These are phyloP conservation scores for Boletus rubropictus DNA, from an alignment of 768 basidiomycete species.

Conservation along the genomic window DNA sequence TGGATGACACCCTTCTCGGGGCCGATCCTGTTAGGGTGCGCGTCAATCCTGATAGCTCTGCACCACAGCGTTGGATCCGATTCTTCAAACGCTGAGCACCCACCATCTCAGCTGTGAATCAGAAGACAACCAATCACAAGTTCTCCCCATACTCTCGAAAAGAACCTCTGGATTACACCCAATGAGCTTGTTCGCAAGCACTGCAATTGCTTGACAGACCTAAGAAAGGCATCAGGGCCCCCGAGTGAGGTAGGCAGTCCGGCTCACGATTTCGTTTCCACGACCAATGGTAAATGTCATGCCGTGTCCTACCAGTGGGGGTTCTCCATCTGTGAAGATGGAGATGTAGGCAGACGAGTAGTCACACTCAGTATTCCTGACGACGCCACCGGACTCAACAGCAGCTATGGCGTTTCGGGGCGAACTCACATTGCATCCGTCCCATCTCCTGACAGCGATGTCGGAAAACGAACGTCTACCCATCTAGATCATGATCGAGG, in stretches of 20 bases:
- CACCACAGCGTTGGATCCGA: background rate
- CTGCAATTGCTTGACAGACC: conserved; percentile 78
- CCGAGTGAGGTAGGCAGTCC: background rate
- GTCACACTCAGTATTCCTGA: conserved; percentile 91
- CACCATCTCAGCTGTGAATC: conserved; percentile 92
- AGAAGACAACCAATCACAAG: conserved; percentile 81
- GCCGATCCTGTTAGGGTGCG: conserved; percentile 58
- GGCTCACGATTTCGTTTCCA: conserved; percentile 82
- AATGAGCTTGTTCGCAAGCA: conserved; percentile 74
- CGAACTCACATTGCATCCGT: conserved; percentile 79
- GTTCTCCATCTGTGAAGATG: conserved; percentile 59
- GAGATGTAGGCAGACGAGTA: conserved; percentile 91
- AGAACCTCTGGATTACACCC: conserved; percentile 78
- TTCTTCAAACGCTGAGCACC: background rate
- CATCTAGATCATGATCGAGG: background rate
- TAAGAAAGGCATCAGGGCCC: conserved; percentile 22
- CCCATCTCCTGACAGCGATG: conserved; percentile 85
- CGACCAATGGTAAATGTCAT: conserved; percentile 95
- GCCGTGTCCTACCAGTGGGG: conserved; percentile 75
- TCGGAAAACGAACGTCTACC: conserved; percentile 87
- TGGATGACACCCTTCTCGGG: conserved; percentile 96
- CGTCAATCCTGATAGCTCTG: background rate
- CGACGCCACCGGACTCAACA: background rate
- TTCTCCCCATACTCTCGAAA: conserved; percentile 85
- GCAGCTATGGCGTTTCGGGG: background rate